Percentiles rank a stretch among this genome's conserved stretches.
Evolutionary conservation across 768 basidiomycete species (phyloP).

Genomic region (Tulasnella calospora): DNA sequence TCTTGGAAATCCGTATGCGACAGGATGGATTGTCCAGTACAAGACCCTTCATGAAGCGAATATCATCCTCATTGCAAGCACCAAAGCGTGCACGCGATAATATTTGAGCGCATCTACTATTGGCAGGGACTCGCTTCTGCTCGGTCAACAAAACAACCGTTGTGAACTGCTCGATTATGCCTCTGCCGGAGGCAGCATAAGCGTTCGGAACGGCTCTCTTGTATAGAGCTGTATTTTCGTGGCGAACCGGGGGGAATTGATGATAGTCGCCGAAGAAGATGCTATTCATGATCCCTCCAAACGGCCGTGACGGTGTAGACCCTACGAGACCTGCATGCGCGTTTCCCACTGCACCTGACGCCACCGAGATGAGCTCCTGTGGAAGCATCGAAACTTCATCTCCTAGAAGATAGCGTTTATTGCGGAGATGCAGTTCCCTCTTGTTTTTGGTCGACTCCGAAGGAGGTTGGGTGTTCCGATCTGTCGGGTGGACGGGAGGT

Average conservation of each 20-base stretch:
- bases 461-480: not conserved
- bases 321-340: not conserved
- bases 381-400: not conserved
- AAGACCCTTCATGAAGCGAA: not conserved
- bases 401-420: not conserved
- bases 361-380: not conserved
- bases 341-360: not conserved
- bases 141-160: constrained; percentile 13
- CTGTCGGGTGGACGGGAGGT: not conserved
- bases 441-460: not conserved
- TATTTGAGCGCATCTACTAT: not conserved
- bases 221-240: not conserved
- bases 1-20: too few relatives aligned
- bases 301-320: not conserved
- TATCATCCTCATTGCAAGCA: not conserved
- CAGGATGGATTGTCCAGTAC: too few relatives aligned
- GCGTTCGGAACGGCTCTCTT: not conserved
- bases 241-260: constrained; percentile 12
- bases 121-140: constrained; percentile 8
- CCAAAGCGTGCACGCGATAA: not conserved
- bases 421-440: not conserved
- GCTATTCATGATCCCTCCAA: not conserved
- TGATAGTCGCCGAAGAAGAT: constrained; percentile 13
- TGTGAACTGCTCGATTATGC: not conserved
- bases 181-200: not conserved